Percentiles rank a stretch among this genome's conserved stretches.
These are phyloP conservation scores for Waltiozyma solani DNA, from an alignment of 1,139 yeast species.

Conservation along the genomic window DNA sequence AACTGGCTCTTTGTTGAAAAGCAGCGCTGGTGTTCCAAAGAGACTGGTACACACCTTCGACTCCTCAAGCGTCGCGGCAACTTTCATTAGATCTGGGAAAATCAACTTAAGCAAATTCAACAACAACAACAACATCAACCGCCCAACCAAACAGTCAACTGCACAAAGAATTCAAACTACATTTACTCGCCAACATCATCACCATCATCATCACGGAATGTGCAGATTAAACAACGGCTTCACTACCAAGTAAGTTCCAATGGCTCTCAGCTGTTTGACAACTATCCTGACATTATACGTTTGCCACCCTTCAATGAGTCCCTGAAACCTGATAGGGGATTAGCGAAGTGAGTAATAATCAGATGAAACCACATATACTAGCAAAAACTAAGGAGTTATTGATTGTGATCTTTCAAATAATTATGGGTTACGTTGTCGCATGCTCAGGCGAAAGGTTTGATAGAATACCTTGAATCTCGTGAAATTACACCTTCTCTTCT, in stretches of 20 bases:
- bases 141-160: not conserved
- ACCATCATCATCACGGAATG: slow-evolving; percentile 6
- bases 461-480: not conserved
- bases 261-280: not conserved
- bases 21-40: no score
- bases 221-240: slow-evolving; percentile 10
- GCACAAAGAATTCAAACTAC: no score
- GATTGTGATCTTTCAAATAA: no score
- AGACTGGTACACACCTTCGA: no score
- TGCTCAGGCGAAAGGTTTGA: not conserved
- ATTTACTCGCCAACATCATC: slow-evolving; percentile 4
- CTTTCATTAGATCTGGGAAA: not conserved
- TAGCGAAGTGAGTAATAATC: no score
- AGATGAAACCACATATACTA: no score
- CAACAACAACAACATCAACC: not conserved
- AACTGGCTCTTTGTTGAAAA: no score
- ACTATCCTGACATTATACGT: not conserved
- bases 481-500: no score
- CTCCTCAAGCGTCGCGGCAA: not conserved
- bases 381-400: no score
- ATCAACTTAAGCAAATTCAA: not conserved
- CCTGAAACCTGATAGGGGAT: no score
- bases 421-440: not conserved
- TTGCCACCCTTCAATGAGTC: not conserved
- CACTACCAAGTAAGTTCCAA: slow-evolving; percentile 14